These are phyloP conservation scores for Solanum phureja DNA, from an alignment of 257 asterid species.

Conservation along the genomic window DNA sequence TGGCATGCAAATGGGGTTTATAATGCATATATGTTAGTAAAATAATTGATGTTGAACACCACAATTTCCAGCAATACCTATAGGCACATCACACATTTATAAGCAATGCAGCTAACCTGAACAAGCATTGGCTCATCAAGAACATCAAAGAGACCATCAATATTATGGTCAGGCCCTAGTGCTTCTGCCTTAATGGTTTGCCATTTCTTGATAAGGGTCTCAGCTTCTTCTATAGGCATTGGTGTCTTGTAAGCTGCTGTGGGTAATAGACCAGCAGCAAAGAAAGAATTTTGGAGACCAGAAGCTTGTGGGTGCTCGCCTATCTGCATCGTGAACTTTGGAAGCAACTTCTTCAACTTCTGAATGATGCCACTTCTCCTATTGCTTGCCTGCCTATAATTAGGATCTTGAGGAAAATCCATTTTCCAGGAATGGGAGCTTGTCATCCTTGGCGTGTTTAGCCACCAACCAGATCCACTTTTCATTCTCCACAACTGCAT, in stretches of 20 bases:
- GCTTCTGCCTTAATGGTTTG: constrained; percentile 83
- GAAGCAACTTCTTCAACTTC: constrained; percentile 40
- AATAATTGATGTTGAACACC: background rate
- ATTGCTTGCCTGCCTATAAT: constrained; percentile 9
- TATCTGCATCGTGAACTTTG: constrained; percentile 26
- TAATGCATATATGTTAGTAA: background rate
- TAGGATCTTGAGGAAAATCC: constrained; percentile 30
- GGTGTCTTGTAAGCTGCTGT: constrained; percentile 42
- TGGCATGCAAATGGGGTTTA: background rate
- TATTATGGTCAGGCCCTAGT: constrained; percentile 75
- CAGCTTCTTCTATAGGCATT: constrained; percentile 90
- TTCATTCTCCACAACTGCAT: constrained; percentile 38
- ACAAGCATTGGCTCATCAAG: constrained; percentile 92
- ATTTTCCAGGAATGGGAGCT: constrained; percentile 22
- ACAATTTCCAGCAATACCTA: background rate
- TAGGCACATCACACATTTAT: background rate
- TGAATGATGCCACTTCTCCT: constrained; percentile 30
- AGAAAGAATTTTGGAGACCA: constrained; percentile 37
- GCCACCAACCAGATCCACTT: constrained; percentile 39
- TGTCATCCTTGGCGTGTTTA: constrained; percentile 22
- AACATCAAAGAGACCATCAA: constrained; percentile 49
- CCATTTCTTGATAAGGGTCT: constrained; percentile 83
- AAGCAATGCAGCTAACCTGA: constrained; percentile 55
- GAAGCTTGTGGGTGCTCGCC: constrained; percentile 34
- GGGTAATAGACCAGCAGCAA: constrained; percentile 55